A percentile compares a stretch with the other conserved stretches of the same genome.
phyloP scores from a whole-genome alignment of 768 basidiomycete genomes.

The Auricularia sp. region DNA sequence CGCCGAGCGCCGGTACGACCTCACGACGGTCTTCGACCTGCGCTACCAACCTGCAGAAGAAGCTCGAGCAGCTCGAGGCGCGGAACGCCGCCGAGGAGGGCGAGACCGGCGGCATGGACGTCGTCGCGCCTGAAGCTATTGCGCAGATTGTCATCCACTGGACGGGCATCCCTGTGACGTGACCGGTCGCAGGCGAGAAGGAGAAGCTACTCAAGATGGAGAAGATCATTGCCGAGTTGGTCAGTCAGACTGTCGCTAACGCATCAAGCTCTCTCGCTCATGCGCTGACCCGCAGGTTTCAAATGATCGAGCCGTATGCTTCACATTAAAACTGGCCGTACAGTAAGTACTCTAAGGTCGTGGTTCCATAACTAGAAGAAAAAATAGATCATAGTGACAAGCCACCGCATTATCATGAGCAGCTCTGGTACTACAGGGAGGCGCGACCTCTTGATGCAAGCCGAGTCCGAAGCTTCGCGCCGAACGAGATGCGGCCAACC shows the following conservation, averaged over 20 bases:
- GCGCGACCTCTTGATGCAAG: too few relatives aligned
- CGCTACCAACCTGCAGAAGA: slow-evolving; percentile 73
- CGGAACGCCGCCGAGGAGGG: slow-evolving; percentile 62
- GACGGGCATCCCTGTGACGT: slow-evolving; percentile 50
- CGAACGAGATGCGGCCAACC: too few relatives aligned
- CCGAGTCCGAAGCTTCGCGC: too few relatives aligned
- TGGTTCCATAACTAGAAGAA: too few relatives aligned
- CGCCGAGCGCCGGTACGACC: slow-evolving; percentile 76
- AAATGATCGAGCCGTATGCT: too few relatives aligned
- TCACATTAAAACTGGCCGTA: too few relatives aligned
- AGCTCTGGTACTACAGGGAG: too few relatives aligned
- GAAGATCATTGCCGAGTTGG: slow-evolving; percentile 60
- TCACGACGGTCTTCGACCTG: slow-evolving; percentile 78
- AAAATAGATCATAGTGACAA: too few relatives aligned
- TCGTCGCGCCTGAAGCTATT: slow-evolving; percentile 84
- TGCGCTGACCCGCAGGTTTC: slow-evolving; percentile 28
- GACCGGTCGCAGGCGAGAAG: slow-evolving; percentile 76
- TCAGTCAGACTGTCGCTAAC: slow-evolving; percentile 86
- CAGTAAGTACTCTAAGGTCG: too few relatives aligned
- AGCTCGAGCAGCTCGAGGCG: slow-evolving; percentile 38
- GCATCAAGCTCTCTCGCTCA: slow-evolving; percentile 83
- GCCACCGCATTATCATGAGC: too few relatives aligned
- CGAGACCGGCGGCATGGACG: slow-evolving; percentile 54
- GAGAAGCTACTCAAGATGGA: slow-evolving; percentile 87
- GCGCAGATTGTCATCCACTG: slow-evolving; percentile 69